Conservation (phyloP, 495 filamentous ascomycete species). For the Bombardia bombarda region DNA sequence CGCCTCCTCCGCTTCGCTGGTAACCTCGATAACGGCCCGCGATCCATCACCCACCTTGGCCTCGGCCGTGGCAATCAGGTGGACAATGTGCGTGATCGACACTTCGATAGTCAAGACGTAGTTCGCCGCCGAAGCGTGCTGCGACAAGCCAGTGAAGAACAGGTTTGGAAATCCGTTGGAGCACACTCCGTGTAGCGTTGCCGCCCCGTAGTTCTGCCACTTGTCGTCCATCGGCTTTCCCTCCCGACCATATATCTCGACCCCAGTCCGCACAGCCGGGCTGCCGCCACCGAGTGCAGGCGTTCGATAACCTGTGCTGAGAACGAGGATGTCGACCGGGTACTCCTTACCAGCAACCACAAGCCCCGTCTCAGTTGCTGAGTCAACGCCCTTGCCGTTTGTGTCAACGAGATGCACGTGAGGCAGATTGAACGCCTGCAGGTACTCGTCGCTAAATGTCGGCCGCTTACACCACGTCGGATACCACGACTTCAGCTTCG, state of each 20-base stretch:
- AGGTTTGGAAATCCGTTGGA: slow-evolving; percentile 45
- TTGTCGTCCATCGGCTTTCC: slow-evolving; percentile 37
- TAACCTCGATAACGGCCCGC: slow-evolving; percentile 34
- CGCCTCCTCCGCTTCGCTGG: slow-evolving; percentile 32
- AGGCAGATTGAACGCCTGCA: slow-evolving; percentile 34
- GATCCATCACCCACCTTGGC: slow-evolving; percentile 13
- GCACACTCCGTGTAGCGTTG: slow-evolving; percentile 42
- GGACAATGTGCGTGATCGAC: slow-evolving; percentile 30
- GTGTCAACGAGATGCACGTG: slow-evolving; percentile 47
- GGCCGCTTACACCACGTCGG: slow-evolving; percentile 39
- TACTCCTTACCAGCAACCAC: slow-evolving; percentile 31
- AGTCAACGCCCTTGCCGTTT: slow-evolving; percentile 40
- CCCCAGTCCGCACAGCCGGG: slow-evolving; percentile 21
- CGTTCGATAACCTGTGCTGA: slow-evolving; percentile 39
- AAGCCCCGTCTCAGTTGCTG: slow-evolving; percentile 28
- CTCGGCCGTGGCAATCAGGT: slow-evolving; percentile 40
- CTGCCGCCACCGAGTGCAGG: slow-evolving; percentile 24
- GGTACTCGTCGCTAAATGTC: slow-evolving; percentile 39
- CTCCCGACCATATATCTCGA: slow-evolving; percentile 33
- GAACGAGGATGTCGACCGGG: slow-evolving; percentile 40
- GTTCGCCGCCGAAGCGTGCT: slow-evolving; percentile 34
- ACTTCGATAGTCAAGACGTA: slow-evolving; percentile 33
- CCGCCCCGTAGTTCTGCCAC: slow-evolving; percentile 24
- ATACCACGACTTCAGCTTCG: slow-evolving; percentile 38
- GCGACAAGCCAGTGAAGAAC: slow-evolving; percentile 35